A percentile compares a stretch with the other conserved stretches of the same genome.
Conservation (phyloP, 2,329 filamentous ascomycete genomes). For the Phialocephala subalpina region DNA sequence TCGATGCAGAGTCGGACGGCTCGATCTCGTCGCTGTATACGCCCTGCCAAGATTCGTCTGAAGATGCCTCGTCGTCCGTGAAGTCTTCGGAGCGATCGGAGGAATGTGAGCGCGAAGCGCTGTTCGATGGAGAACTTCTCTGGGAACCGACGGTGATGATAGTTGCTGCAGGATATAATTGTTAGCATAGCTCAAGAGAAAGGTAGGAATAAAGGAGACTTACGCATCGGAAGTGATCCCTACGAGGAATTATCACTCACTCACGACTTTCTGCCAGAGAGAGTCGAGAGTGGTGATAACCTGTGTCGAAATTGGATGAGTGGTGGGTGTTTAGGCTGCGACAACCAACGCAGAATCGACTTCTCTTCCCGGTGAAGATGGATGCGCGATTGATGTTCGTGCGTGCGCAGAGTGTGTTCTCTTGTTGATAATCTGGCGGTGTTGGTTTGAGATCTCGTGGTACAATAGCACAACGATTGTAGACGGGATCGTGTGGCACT, state of each 20-base stretch:
- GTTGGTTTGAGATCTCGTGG: neutral
- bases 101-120: slow-evolving; percentile 40
- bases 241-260: slow-evolving; percentile 42
- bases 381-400: no score
- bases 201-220: slow-evolving; percentile 17
- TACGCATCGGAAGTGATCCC: slow-evolving; percentile 34
- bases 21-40: slow-evolving; percentile 59
- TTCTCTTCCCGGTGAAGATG: neutral
- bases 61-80: slow-evolving; percentile 40
- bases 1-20: slow-evolving; percentile 66
- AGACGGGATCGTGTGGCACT: neutral
- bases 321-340: slow-evolving; percentile 14
- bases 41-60: slow-evolving; percentile 43
- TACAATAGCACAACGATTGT: neutral
- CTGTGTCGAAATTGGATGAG: slow-evolving; percentile 29
- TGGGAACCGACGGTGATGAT: slow-evolving; percentile 39
- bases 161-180: slow-evolving; percentile 16
- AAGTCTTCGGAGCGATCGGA: slow-evolving; percentile 35
- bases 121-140: slow-evolving; percentile 34
- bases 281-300: slow-evolving; percentile 44
- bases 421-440: neutral
- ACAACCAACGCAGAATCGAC: slow-evolving; percentile 3
- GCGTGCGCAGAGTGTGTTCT: neutral
- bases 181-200: slow-evolving; percentile 20
- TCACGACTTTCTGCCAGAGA: slow-evolving; percentile 44